Base-by-base conservation (phyloP, 805 yeast species). In the Yarrowia hollandica region DNA sequence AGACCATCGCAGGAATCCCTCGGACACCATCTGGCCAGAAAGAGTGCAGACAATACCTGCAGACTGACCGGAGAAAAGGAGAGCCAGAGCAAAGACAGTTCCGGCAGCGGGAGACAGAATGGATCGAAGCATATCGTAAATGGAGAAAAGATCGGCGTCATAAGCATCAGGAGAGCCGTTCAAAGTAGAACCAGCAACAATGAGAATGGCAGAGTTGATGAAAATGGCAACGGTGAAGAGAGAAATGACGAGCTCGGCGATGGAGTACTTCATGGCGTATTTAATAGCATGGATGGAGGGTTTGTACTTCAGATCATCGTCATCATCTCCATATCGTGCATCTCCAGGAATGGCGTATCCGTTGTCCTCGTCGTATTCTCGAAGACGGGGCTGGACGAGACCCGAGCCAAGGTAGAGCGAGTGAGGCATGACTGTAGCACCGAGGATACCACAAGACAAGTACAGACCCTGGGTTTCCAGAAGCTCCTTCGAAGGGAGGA, bases 341-440 rank as follows among this genome's bases (percentile, higher is more conserved):
- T 48, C 57, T 9, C 37, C 54, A 16, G 59, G 46, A 0, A 74
- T 66, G 19, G 67, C 65, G 64, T 75, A 77, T 19, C 84, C 84
- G 62, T 81, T 75, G 60, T 79, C 77, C 2, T 78, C 65, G 69
- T 90, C 97, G 65, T 76, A 90, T 25, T 88, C 96, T 64, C 79
- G 78, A 41, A 90, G 75, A 63, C 97, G 79, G 21, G 96, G 88
- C 69, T 90, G 95, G 6, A 90, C 97, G 52, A 90, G 75, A 5
- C 94, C 92, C 0, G 94, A 86, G 1, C 96, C 96, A 60, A 90
- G 74, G 66, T 86, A 89, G 52, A 90, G 74, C 1, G 91, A 84
- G 68, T 90, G 96, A 1, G 97, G 97, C 97, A 90, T 90, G 21
- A 90, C 96, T 0, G 96, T 90, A 10, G 97, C 96, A 21, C 97